Conservation (phyloP, 2,329 filamentous ascomycete species). For the Monosporascus ibericus region DNA sequence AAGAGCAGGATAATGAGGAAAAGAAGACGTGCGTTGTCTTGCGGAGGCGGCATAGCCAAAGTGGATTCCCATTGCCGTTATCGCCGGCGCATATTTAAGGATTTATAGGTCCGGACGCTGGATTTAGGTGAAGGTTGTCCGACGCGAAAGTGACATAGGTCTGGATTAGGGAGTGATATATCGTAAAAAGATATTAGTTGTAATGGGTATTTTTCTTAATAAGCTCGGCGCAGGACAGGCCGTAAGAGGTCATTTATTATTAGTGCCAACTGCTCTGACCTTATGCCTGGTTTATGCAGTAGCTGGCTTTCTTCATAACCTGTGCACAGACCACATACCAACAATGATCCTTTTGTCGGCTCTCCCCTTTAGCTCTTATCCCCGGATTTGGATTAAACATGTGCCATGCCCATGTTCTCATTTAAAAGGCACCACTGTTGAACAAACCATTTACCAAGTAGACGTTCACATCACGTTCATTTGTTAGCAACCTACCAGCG, state of each 20-base stretch:
- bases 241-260: no score
- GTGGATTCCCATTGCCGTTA: constrained; percentile 22
- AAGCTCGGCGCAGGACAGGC: no score
- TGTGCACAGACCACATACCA: no score
- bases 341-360: not conserved
- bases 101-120: not conserved
- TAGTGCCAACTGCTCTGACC: no score
- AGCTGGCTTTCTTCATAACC: no score
- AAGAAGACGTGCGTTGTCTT: constrained; percentile 38
- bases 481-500: not conserved
- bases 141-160: not conserved
- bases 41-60: constrained; percentile 40
- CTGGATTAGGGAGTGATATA: not conserved
- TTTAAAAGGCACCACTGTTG: not conserved
- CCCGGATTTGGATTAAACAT: not conserved
- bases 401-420: not conserved
- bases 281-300: no score
- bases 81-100: constrained; percentile 5
- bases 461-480: not conserved
- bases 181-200: no score
- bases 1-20: constrained; percentile 38
- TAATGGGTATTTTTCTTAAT: no score
- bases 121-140: not conserved
- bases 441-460: not conserved
- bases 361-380: not conserved